Evolutionary conservation across 2,329 filamentous ascomycete genomes (phyloP), one percentile per base, ranked within the genome.

Genomic region (Nannizzia gypsea): DNA sequence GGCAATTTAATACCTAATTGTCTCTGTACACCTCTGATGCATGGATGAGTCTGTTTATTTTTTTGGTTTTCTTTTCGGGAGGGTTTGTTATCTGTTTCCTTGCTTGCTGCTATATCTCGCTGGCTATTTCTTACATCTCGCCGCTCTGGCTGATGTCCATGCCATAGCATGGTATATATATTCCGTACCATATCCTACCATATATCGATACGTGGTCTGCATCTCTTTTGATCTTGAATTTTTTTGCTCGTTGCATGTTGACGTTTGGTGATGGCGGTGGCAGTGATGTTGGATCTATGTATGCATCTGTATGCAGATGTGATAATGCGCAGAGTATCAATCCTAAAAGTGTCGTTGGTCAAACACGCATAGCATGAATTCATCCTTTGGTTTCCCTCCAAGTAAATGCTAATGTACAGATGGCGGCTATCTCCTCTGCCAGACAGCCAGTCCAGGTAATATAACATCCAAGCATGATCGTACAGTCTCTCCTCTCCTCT

Each of bases 21-120:
- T 52, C 48, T 52, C 26, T 52, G 48, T 52, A 52, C 48, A 52
- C 48, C 48, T 52, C 22, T 52, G 48, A 52, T 52, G 48, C 48
- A 52, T 52, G 48, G 26, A 52, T 28, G 48, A 52, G 22, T 52
- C 31, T 36, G 31, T 13, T 36, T 36, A 8, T 36, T 36, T 36
- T 13, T 13, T 13, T 28, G 13, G 6, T 42, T n/a, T n/a, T 42
- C 6, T 28, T 52, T 52, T 52, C 48, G 48, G 48, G 48, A 28
- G 22, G 48, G 48, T 6, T 28, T 5, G 17, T 28, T 31, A 28
- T 52, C 26, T 52, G 28, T 52, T 31, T 31, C 26, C 17, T 46
- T 20, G 9, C 9, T 46, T 46, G 31, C 31, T 11, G 31, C 31
- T 24, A 20, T 46, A 20, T 22, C n/a, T 24, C 42, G 20, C 20